These are phyloP conservation scores for Taphrina confusa DNA, from an alignment of 1,139 yeast genomes.

Conservation along the genomic window DNA sequence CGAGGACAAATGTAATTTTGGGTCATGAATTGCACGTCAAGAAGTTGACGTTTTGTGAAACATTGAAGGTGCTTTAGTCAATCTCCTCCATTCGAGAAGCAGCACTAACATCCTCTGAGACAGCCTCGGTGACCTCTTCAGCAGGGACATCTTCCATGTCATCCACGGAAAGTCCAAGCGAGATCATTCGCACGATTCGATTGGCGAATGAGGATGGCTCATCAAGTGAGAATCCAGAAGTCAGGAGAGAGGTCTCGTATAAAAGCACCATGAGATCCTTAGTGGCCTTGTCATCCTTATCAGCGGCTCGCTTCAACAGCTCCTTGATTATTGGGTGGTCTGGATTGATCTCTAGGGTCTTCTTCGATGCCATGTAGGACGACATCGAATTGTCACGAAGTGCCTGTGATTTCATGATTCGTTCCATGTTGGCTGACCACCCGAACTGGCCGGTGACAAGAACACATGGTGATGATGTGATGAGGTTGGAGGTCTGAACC, in stretches of 20 bases:
- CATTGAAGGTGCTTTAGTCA: conserved; percentile 61
- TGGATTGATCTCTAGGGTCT: conserved; percentile 98
- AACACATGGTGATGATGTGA: conserved; percentile 99
- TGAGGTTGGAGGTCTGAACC: conserved; percentile 96
- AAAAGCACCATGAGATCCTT: conserved; percentile 94
- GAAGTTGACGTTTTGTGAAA: no score
- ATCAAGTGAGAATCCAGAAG: conserved; percentile 98
- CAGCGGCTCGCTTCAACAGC: conserved; percentile 93
- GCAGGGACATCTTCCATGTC: conserved; percentile 67
- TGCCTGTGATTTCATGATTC: conserved; percentile 99
- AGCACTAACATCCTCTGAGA: conserved; percentile 47
- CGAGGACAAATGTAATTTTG: no score
- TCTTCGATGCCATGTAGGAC: conserved; percentile 98
- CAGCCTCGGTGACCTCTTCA: conserved; percentile 49
- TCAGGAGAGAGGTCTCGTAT: conserved; percentile 95
- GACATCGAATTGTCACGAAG: conserved; percentile 98
- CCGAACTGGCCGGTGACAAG: conserved; percentile 99
- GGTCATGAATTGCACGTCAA: conserved; percentile 2
- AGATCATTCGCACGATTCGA: conserved; percentile 97
- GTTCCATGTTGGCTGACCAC: conserved; percentile 99
- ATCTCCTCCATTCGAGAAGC: conserved; percentile 98
- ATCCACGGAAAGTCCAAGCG: conserved; percentile 96
- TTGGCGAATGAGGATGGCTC: conserved; percentile 97
- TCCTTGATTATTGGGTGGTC: conserved; percentile 92
- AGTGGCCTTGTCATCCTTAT: conserved; percentile 96